phyloP scores from a whole-genome alignment of 345 rosid genomes.

The Salix exigua region DNA sequence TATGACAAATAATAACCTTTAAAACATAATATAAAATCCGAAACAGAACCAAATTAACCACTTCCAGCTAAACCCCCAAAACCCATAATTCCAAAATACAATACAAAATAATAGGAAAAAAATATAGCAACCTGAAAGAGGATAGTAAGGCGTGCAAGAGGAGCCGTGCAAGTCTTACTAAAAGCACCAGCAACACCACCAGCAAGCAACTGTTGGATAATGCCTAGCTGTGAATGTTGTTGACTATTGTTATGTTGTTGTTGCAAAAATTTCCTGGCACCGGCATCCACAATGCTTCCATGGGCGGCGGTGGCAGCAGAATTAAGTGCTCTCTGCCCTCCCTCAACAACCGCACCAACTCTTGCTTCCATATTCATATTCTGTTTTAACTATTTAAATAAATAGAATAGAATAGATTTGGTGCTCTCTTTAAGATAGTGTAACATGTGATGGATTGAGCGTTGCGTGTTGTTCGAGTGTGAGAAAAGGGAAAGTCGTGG shows the following conservation, averaged over 20 bases:
- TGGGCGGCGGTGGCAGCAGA: slow-evolving; percentile 50
- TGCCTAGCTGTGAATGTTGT: slow-evolving; percentile 57
- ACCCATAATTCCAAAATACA: background rate
- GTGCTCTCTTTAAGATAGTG: background rate
- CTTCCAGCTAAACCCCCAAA: background rate
- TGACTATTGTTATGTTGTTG: slow-evolving; percentile 33
- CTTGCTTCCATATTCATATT: slow-evolving; percentile 62
- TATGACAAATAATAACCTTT: too few relatives aligned
- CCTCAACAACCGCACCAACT: slow-evolving; percentile 74
- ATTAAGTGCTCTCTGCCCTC: slow-evolving; percentile 59
- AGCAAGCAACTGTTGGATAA: slow-evolving; percentile 66
- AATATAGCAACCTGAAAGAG: slow-evolving; percentile 64
- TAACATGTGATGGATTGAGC: background rate
- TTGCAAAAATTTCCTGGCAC: slow-evolving; percentile 52
- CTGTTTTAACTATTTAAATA: background rate
- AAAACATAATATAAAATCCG: background rate
- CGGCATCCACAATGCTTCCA: slow-evolving; percentile 50
- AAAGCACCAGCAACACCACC: slow-evolving; percentile 97
- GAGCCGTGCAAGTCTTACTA: slow-evolving; percentile 97
- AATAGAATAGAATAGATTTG: background rate
- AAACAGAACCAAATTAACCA: background rate
- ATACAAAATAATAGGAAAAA: background rate
- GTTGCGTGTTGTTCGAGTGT: background rate
- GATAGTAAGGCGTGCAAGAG: slow-evolving; percentile 93
- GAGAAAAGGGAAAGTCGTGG: background rate